Evolutionary conservation across 1,284 basidiomycete genomes (phyloP), one percentile per base, ranked within the genome.

Genomic region (Hymenochaete sp.): DNA sequence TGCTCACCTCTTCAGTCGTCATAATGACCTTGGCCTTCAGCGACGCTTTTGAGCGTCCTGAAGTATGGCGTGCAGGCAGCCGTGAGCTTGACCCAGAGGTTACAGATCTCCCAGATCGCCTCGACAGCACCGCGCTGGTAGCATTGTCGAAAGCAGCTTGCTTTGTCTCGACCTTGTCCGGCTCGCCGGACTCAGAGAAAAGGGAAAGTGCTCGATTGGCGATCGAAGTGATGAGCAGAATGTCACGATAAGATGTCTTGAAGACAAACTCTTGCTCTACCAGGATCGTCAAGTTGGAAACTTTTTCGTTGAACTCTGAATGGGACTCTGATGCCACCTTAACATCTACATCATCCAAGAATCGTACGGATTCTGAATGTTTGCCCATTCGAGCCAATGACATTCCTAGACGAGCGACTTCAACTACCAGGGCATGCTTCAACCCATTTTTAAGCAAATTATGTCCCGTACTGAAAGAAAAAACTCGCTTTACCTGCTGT

Each of bases 331-430:
- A 68, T 6, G 92, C 85, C 37, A 97, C 69, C 0, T 91, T 88
- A 39, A 97, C 57, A 60, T 96, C 90, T 40, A 98, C 72, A 52
- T 98, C 89, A 62, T 98, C 96, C 53, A 99, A 70, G 66, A 99
- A 92, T 31, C 91, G 80, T 36, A 95, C 84, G 33, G 78, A 82
- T 52, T 98, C 95, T 2, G 80, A 71, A 32, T 78, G 72, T 51
- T 77, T 76, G 53, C 89, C 89, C 93, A 99, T 98, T 21, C 75
- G 74, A 51, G 84, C 81, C 35, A 98, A 73, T 13, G 93, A 97
- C 93, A 99, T 97, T 33, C 95, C 96, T 8, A 98, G 72, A 44
- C 77, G 77, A 48, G 77, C 80, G 31, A 98, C 69, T 46, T 79
- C 90, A 51, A 98, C 66, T 0, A 92, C 89, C 53, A 93, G 59